Evolutionary conservation across 202 grass and related monocot species (phyloP).

Genomic region (Setaria viridis): DNA sequence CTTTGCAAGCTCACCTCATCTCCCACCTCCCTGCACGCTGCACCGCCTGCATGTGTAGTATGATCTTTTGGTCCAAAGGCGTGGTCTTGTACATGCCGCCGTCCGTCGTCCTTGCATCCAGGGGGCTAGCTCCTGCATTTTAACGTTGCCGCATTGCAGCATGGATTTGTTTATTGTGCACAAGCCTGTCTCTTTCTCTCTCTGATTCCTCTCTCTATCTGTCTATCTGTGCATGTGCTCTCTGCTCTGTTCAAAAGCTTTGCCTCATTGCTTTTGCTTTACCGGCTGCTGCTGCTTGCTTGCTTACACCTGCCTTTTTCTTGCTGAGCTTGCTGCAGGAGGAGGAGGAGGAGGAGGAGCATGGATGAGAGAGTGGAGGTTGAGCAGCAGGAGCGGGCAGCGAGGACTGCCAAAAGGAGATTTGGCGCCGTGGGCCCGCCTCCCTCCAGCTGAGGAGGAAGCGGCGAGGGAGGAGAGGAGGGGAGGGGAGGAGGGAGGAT

Average conservation of each 20-base stretch:
- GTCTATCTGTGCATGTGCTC: slow-evolving; percentile 32
- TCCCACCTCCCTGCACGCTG: not conserved
- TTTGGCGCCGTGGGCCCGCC: slow-evolving; percentile 36
- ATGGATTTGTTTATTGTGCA: slow-evolving; percentile 39
- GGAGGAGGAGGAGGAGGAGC: not conserved
- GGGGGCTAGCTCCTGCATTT: not conserved
- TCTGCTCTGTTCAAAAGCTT: slow-evolving; percentile 35
- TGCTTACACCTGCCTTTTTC: slow-evolving; percentile 38
- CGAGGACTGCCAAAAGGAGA: slow-evolving; percentile 41
- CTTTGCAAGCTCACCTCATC: not conserved
- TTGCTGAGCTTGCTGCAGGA: slow-evolving; percentile 15
- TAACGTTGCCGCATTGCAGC: not conserved
- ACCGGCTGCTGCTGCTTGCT: not conserved
- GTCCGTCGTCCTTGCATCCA: not conserved
- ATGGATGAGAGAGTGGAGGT: slow-evolving; percentile 41
- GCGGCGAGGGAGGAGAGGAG: not conserved
- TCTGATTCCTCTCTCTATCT: not conserved
- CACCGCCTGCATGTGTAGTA: not conserved
- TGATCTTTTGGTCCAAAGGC: slow-evolving; percentile 52
- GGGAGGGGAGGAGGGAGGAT: slow-evolving; percentile 34
- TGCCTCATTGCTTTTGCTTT: slow-evolving; percentile 38
- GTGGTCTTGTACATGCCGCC: slow-evolving; percentile 15
- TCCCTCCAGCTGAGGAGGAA: slow-evolving; percentile 20
- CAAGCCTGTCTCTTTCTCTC: not conserved
- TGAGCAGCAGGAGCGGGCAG: slow-evolving; percentile 4